phyloP scores from a whole-genome alignment of 1,139 yeast species.

The Candida buenavistaensis region DNA sequence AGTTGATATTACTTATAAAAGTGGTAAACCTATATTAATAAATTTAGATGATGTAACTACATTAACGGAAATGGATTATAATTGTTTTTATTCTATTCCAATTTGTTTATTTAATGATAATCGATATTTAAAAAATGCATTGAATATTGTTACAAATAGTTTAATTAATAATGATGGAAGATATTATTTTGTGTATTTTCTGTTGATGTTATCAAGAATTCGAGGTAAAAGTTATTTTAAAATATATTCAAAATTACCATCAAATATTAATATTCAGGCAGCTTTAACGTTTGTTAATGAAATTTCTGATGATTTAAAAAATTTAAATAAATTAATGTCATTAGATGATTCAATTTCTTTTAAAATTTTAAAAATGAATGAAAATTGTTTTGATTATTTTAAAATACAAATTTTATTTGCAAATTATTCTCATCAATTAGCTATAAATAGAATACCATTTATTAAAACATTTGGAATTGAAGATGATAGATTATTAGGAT shows the following conservation, averaged over 20 bases:
- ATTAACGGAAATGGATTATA: constrained; percentile 18
- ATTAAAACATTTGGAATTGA: constrained; percentile 19
- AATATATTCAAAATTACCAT: constrained; percentile 16
- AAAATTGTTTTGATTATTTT: constrained; percentile 4
- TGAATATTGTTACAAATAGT: constrained; percentile 6
- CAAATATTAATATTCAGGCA: constrained; percentile 10
- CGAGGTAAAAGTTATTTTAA: constrained; percentile 19
- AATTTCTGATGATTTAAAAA: constrained; percentile 19
- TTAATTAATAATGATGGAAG: constrained; percentile 8
- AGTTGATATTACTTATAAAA: constrained; percentile 22
- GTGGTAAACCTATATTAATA: constrained; percentile 21
- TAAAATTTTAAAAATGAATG: not conserved
- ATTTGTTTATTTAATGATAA: constrained; percentile 10
- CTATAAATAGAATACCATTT: constrained; percentile 36
- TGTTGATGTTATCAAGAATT: constrained; percentile 21
- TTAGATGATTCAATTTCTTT: not conserved
- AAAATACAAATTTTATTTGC: constrained; percentile 26
- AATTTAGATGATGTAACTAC: constrained; percentile 19
- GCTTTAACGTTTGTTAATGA: constrained; percentile 11
- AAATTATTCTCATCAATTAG: constrained; percentile 33
- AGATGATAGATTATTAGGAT: constrained; percentile 16
- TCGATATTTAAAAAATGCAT: constrained; percentile 11
- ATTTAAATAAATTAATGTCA: constrained; percentile 16
- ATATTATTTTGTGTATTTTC: constrained; percentile 17
- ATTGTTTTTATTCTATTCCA: constrained; percentile 15